A percentile compares a stretch with the other conserved stretches of the same genome.
Conservation (phyloP, 2,329 filamentous ascomycete species). For the Colletotrichum tabaci region DNA sequence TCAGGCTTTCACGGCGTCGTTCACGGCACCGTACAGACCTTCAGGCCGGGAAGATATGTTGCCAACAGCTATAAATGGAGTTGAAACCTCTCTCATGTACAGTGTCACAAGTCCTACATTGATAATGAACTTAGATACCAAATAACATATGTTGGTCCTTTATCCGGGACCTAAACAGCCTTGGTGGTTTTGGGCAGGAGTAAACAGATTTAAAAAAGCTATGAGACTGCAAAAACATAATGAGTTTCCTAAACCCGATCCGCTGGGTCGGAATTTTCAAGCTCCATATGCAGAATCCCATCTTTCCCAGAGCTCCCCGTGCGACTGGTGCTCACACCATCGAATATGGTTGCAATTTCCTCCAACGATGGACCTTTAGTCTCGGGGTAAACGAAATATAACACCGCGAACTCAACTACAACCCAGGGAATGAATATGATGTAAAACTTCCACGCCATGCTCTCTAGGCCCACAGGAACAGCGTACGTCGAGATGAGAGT, state of each 20-base stretch:
- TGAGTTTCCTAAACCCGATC: background rate
- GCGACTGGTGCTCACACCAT: conserved; percentile 29
- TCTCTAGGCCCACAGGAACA: conserved; percentile 57
- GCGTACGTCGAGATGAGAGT: conserved; percentile 55
- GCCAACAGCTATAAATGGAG: too few species aligned
- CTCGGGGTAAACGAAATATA: conserved; percentile 57
- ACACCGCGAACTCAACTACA: conserved; percentile 48
- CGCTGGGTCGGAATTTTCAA: background rate
- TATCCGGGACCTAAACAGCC: too few species aligned
- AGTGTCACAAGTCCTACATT: too few species aligned
- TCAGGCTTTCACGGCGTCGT: too few species aligned
- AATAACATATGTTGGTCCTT: too few species aligned
- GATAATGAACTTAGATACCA: too few species aligned
- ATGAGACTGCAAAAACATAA: too few species aligned
- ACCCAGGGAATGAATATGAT: conserved; percentile 55
- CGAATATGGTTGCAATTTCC: conserved; percentile 50
- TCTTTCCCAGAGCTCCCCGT: background rate
- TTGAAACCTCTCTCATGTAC: too few species aligned
- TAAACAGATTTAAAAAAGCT: too few species aligned
- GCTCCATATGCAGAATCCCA: background rate
- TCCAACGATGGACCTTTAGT: conserved; percentile 51
- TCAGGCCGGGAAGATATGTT: too few species aligned
- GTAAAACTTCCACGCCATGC: conserved; percentile 58
- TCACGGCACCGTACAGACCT: too few species aligned
- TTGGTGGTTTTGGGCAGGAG: too few species aligned